Evolutionary conservation across 2,329 filamentous ascomycete genomes (phyloP).

Genomic region (Hymenoscyphus fraxineus): DNA sequence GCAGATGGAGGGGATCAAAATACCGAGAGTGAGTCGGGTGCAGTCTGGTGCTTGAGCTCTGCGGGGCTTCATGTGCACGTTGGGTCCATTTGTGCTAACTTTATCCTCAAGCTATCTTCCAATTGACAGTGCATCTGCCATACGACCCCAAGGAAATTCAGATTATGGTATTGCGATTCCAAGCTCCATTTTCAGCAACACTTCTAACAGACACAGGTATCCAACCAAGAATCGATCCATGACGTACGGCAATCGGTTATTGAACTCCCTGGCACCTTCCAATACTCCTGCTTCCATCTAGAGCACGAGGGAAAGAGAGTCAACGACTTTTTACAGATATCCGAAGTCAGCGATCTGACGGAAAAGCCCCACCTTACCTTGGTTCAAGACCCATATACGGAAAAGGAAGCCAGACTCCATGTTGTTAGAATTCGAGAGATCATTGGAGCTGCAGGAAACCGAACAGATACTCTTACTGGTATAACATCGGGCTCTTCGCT

Average conservation of each 20-base stretch:
- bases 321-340: constrained; percentile 92
- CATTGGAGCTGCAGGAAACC: constrained; percentile 85
- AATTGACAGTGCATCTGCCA: constrained; percentile 75
- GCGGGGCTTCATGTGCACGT: neutral
- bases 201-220: constrained; percentile 57
- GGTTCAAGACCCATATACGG: constrained; percentile 93
- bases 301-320: constrained; percentile 84
- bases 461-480: constrained; percentile 82
- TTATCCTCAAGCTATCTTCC: constrained; percentile 46
- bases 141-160: constrained; percentile 75
- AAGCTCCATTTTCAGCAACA: constrained; percentile 8
- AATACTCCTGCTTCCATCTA: constrained; percentile 98
- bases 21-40: constrained; percentile 30
- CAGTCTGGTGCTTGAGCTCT: constrained; percentile 7
- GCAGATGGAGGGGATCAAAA: constrained; percentile 29
- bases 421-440: constrained; percentile 86
- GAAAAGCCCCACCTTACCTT: constrained; percentile 74
- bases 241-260: constrained; percentile 96
- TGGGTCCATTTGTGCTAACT: constrained; percentile 21
- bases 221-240: constrained; percentile 91
- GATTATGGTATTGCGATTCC: constrained; percentile 65
- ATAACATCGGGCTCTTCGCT: constrained; percentile 81
- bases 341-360: constrained; percentile 77
- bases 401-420: constrained; percentile 96
- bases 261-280: constrained; percentile 86